Evolutionary conservation across 192 early-diverging fungal species (phyloP), one percentile per base, ranked within the genome.

Genomic region (Entomortierella parvispora): DNA sequence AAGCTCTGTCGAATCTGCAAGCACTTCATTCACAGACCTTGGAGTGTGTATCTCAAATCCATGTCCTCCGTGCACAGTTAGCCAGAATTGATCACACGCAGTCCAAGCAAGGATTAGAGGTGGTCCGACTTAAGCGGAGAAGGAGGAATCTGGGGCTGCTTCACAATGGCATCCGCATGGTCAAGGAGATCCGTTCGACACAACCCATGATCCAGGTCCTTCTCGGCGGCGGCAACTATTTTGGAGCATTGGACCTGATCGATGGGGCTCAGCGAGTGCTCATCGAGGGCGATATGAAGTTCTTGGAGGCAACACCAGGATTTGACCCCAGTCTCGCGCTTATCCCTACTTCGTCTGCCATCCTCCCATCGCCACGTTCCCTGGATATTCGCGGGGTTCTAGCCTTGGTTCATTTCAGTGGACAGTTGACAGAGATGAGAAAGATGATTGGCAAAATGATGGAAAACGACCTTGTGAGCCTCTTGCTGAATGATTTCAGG

Each of bases 11-110:
- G 8, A 98, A 95, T 60, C 84, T 99, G 40, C 93, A 99, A 79
- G 92, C 91, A 14, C 81, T 99, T 43, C 94, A 99, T 77, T 87
- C 90, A 1, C 96, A 99, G 68, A 99, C 96, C 0, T 82, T 94
- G 47, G 84, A 90, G 15, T 99, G 97, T 69, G 91, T 99, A 10
- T 81, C 84, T 0, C 90, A 99, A 64, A 99, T 99, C 32, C 83
- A 95, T 57, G 85, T 79, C 0, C 83, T 99, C 51, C 86, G 94
- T 14, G 78, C 82, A 22, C 88, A 91, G 51, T 79, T 99, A 72
- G 83, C 81, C 10, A 65, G 70, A 43, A 81, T 91, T 5, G 87
- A 93, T 5, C 62, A 86, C 29, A 80, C 84, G 2, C 92, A 90
- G 69, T 90, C 90, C 31, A 80, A 87, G 52, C 89, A 94, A 42